These are phyloP conservation scores for Aspergillus fumigatus DNA, from an alignment of 2,329 filamentous ascomycete species.

Conservation along the genomic window DNA sequence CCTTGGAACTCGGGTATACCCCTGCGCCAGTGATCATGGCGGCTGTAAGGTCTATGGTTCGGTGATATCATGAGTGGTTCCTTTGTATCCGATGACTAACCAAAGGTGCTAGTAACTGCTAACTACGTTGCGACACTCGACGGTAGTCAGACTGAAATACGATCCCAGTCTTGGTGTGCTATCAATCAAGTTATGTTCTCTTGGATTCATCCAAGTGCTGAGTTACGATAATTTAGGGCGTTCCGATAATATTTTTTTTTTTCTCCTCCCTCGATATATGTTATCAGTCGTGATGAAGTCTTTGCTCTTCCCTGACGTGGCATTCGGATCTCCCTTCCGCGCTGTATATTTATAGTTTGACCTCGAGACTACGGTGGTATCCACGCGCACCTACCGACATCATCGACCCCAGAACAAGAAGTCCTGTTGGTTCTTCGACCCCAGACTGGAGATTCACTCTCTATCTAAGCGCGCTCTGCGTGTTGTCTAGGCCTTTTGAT, in stretches of 20 bases:
- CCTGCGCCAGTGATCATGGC: background rate
- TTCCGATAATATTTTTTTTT: background rate
- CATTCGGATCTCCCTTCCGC: background rate
- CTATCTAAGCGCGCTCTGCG: background rate
- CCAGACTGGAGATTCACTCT: background rate
- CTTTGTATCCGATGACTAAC: background rate
- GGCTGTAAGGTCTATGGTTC: background rate
- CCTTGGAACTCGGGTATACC: background rate
- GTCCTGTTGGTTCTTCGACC: background rate
- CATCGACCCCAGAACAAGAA: background rate
- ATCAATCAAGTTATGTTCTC: background rate
- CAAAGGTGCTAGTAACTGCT: background rate
- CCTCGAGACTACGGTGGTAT: background rate
- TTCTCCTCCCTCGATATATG: too few species aligned
- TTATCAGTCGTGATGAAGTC: background rate
- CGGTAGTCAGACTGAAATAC: background rate
- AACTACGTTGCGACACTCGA: background rate
- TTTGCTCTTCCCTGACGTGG: background rate
- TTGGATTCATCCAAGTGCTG: too few species aligned
- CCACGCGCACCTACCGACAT: background rate
- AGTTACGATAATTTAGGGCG: background rate
- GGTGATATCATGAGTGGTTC: background rate
- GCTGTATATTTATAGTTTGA: background rate
- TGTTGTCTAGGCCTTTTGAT: background rate
- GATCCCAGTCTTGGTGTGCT: background rate